Base-by-base conservation (phyloP, 2,329 filamentous ascomycete genomes). In the Ophiognomonia clavigignenti-juglandacearum region DNA sequence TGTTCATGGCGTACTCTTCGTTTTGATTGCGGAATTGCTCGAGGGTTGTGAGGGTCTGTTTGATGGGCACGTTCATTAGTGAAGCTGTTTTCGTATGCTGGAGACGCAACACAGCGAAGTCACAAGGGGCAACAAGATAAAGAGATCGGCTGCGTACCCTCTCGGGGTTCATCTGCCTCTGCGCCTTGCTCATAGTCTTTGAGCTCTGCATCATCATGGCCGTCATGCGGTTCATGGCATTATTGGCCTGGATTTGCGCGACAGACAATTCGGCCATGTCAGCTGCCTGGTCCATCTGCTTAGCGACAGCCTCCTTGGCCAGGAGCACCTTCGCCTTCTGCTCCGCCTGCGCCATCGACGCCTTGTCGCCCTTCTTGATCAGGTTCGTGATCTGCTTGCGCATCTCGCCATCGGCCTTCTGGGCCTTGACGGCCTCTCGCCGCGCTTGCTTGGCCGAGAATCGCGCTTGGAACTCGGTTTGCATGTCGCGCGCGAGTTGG, bases 201-300 rank as follows among this genome's bases (percentile, higher is more conserved):
- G 75, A 78, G 4, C 75, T 79, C 63, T 77, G 74, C 20, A 72
- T 73, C 77, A 82, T 81, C 77, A 81, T 81, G 58, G 74, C 64
- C 48, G 78, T 81, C 78, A 82, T 82, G 54, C 77, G 74, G 66
- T 82, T 82, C 77, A 82, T 81, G 47, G 76, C 69, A 55, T 81
- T 82, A 66, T 82, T 82, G 60, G 78, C 77, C 66, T 82, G 76
- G 63, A 82, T 81, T 69, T 82, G 78, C 3, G 76, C 74, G 39
- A 75, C 73, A 23, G 71, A 77, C 23, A 81, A 68, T 63, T 82
- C 78, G 22, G 78, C 77, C 77, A 81, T 80, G 65, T 82, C 78
- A 63, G 78, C 78, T 61, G 80, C 78, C 64, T 78, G 75, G 63
- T 82, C 78, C 75, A 82, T 80, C 65, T 82, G 78, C 58, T 77